Evolutionary conservation across 768 basidiomycete species (phyloP).

Genomic region (Sarcomyxa edulis): DNA sequence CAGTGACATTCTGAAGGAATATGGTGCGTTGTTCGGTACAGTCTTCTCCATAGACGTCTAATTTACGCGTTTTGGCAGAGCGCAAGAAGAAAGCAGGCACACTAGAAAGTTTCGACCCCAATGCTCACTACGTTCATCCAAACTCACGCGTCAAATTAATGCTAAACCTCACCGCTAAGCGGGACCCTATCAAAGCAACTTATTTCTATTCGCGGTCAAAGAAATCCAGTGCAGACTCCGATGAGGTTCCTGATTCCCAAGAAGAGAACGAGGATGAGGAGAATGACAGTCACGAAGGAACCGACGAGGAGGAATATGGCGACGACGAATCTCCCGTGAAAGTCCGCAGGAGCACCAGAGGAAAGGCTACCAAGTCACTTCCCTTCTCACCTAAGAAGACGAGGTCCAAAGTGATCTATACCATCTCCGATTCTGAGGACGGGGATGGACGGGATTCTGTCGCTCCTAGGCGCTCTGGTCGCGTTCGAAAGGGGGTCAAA

Average conservation of each 20-base stretch:
- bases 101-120: conserved; percentile 56
- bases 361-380: conserved; percentile 25
- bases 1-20: conserved; percentile 45
- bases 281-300: conserved; percentile 10
- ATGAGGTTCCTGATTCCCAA: conserved; percentile 15
- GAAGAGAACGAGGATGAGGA: conserved; percentile 24
- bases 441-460: conserved; percentile 18
- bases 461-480: conserved; percentile 43
- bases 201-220: conserved; percentile 15
- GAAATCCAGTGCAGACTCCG: conserved; percentile 12
- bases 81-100: conserved; percentile 35
- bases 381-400: conserved; percentile 70
- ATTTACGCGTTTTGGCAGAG: conserved; percentile 29
- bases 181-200: no score
- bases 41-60: neutral
- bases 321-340: conserved; percentile 13
- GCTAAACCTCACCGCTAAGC: no score
- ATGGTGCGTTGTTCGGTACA: conserved; percentile 36
- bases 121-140: conserved; percentile 52
- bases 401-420: conserved; percentile 29
- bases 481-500: conserved; percentile 32
- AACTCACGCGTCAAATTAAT: conserved; percentile 44
- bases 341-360: conserved; percentile 12
- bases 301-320: no score
- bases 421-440: conserved; percentile 33